phyloP scores from a whole-genome alignment of 2,329 filamentous ascomycete species.

The Alternaria solani region DNA sequence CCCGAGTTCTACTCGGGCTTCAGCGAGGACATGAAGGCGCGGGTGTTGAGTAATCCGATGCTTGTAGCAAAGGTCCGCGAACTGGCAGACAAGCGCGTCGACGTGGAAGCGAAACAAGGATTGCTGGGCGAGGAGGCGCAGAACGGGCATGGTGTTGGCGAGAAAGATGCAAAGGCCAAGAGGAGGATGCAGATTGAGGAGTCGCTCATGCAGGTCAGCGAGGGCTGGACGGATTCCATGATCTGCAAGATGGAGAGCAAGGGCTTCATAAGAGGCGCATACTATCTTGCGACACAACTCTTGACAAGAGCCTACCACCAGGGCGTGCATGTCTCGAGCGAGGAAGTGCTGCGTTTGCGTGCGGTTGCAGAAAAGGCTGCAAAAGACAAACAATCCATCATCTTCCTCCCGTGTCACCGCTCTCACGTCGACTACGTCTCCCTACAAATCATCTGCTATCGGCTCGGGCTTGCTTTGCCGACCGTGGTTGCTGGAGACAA shows the following conservation, averaged over 20 bases:
- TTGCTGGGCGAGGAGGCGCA: slow-evolving; percentile 57
- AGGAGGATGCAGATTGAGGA: slow-evolving; percentile 76
- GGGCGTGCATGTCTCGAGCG: slow-evolving; percentile 94
- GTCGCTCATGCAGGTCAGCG: slow-evolving; percentile 80
- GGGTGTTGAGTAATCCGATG: slow-evolving; percentile 77
- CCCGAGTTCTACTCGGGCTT: slow-evolving; percentile 94
- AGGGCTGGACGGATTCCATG: slow-evolving; percentile 91
- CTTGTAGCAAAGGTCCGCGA: slow-evolving; percentile 77
- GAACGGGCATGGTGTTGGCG: slow-evolving; percentile 52
- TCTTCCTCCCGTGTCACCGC: slow-evolving; percentile 93
- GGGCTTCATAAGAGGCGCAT: slow-evolving; percentile 87
- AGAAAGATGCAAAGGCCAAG: slow-evolving; percentile 65
- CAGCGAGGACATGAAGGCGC: slow-evolving; percentile 84
- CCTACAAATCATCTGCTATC: slow-evolving; percentile 93
- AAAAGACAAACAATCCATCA: slow-evolving; percentile 90
- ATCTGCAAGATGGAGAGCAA: slow-evolving; percentile 99
- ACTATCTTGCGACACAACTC: slow-evolving; percentile 87
- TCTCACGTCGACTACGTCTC: slow-evolving; percentile 98
- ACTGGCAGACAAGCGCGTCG: slow-evolving; percentile 76
- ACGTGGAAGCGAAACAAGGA: slow-evolving; percentile 80
- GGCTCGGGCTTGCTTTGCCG: slow-evolving; percentile 85
- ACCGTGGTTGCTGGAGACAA: slow-evolving; percentile 96
- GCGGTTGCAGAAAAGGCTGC: slow-evolving; percentile 83
- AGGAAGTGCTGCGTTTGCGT: slow-evolving; percentile 85
- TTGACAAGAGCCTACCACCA: slow-evolving; percentile 94